Percentiles rank a stretch among this genome's conserved stretches.
phyloP scores from a whole-genome alignment of 257 asterid species.

The Jasminum sambac region DNA sequence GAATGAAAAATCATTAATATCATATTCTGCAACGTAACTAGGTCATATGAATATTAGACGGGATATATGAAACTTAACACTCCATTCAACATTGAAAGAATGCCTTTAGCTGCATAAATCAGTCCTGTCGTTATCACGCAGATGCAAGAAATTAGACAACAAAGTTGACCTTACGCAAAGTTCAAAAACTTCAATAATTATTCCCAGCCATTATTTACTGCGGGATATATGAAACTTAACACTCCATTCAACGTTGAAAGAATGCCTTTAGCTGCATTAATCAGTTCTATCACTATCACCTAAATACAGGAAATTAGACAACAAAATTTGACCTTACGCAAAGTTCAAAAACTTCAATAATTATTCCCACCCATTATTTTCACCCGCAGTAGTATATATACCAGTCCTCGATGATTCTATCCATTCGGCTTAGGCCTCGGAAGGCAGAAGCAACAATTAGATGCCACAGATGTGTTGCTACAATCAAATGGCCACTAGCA shows the following conservation, averaged over 20 bases:
- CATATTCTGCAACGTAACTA: background rate
- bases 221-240: background rate
- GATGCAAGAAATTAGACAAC: background rate
- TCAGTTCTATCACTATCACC: background rate
- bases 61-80: background rate
- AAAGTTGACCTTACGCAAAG: background rate
- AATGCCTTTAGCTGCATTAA: background rate
- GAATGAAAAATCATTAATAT: background rate
- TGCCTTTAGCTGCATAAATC: background rate
- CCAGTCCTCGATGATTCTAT: background rate
- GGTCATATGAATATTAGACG: background rate
- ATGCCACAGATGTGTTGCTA: background rate
- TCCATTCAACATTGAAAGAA: background rate
- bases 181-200: background rate
- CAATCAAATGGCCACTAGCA: background rate
- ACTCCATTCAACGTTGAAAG: background rate
- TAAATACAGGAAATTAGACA: background rate
- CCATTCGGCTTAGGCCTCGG: background rate
- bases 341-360: background rate
- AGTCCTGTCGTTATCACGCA: background rate
- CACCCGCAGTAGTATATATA: background rate
- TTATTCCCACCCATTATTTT: background rate
- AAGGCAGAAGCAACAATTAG: background rate
- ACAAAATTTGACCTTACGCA: background rate
- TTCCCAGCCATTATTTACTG: background rate